Evolutionary conservation across 441 rosid species (phyloP), one percentile per base, ranked within the genome.

Genomic region (Arabidopsis lyrata): DNA sequence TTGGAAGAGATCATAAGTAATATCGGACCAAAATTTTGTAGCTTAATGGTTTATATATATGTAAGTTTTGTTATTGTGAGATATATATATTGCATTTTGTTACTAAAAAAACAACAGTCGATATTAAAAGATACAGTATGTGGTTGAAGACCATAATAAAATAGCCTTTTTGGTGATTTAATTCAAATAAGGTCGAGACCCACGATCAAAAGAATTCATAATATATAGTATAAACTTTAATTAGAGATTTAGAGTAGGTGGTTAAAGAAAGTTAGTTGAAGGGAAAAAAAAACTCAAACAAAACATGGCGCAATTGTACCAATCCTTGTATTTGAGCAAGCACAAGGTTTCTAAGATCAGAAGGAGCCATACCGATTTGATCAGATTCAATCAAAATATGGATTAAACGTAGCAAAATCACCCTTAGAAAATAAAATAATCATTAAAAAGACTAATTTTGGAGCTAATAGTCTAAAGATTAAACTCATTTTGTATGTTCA

Each of bases 181-280:
- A 34, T 15, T 48, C 13, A 8, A 67, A 13, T 52, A 61, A 52
- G 15, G 35, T 62, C 24, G 49, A 41, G 55, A 27, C 31, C 42
- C 64, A 42, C 36, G 58, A 61, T 62, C 42, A 68, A 18, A 62
- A 68, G 24, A 41, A 32, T 32, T 29, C 48, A 36, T 66, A 15
- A 35, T 34, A 14, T 45, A 55, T 54, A n/a, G n/a, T n/a, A 2
- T 15, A 54, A 48, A 44, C n/a, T 20, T 16, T 32, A 9, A 9
- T 29, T n/a, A n/a, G n/a, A n/a, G n/a, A n/a, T n/a, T n/a, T 48
- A 56, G 48, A 50, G 61, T 12, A 57, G 42, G 48, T 63, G 36
- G 31, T 64, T 35, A 45, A 65, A 74, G 58, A 61, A 68, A 68
- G 68, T 61, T 75, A 4, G 78, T 53, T 61, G 69, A 35, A 35